Evolutionary conservation across 2,329 filamentous ascomycete genomes (phyloP), one percentile per base, ranked within the genome.

Genomic region (Trichoderma cornu-damae): DNA sequence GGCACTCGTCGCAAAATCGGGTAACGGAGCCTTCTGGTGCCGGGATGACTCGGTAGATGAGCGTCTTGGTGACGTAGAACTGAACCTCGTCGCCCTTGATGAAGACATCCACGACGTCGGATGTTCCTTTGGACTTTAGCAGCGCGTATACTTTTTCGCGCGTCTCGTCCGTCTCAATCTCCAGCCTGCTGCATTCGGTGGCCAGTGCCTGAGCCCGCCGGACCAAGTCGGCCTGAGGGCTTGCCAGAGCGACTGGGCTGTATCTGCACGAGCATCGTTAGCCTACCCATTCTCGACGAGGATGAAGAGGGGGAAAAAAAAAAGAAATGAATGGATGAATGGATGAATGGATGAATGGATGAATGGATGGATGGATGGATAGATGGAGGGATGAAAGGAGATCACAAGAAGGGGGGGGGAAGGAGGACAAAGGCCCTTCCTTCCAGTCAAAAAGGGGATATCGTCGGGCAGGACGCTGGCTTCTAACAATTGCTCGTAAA

Each of bases 21-120:
- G 70, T 74, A 12, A 70, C 59, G 24, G 75, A 70, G 28, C 73
- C 68, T 32, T 75, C 67, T 2, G 74, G 70, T 2, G 77, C 69
- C 1, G 79, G 80, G 18, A 82, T 77, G 6, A 77, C 77, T 34
- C 78, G 74, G 58, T 82, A 80, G 0, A 81, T 73, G 22, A 83
- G 71, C 1, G 79, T 79, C 66, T 81, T 68, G 6, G 75, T 76
- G 1, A 75, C 75, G 26, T 77, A 68, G 47, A 79, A 70, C 47
- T 75, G 72, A 12, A 82, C 72, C 61, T 79, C 74, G 61, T 81
- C 75, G 20, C 75, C 73, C 38, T 73, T 71, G 43, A 80, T 63
- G 53, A 79, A 72, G 49, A 77, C 68, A 44, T 75, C 71, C 14
- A 77, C 68, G 4, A 78, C 68, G 22, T 69, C 68, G 3, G 74